These are phyloP conservation scores for Neophaeococcomyces aloes DNA, from an alignment of 2,329 filamentous ascomycete species.

Conservation along the genomic window DNA sequence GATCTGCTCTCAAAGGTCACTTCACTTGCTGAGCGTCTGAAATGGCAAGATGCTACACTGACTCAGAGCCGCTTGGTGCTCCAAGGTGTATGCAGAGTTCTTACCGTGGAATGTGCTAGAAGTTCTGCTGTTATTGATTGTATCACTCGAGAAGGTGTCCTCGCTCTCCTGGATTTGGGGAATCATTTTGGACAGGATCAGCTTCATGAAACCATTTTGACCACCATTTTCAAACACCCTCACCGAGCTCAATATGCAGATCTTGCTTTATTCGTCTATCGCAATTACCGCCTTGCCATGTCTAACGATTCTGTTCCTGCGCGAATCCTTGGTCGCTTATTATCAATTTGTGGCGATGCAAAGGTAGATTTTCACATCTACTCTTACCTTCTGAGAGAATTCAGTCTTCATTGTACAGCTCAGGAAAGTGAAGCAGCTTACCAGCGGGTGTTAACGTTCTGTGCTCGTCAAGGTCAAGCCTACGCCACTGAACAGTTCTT, in stretches of 20 bases:
- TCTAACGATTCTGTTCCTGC: background rate
- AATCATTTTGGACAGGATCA: slow-evolving; percentile 4
- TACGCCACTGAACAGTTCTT: slow-evolving; percentile 36
- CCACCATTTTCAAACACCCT: slow-evolving; percentile 26
- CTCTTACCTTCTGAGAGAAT: slow-evolving; percentile 34
- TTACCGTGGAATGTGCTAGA: slow-evolving; percentile 1
- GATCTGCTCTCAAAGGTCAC: slow-evolving; percentile 20
- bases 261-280: slow-evolving; percentile 30
- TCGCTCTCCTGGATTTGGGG: slow-evolving; percentile 13
- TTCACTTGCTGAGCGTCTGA: slow-evolving; percentile 20
- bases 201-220: slow-evolving; percentile 18
- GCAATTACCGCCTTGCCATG: slow-evolving; percentile 27
- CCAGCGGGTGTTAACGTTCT: slow-evolving; percentile 29
- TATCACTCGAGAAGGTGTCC: slow-evolving; percentile 14
- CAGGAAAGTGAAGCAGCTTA: slow-evolving; percentile 26
- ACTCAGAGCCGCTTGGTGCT: slow-evolving; percentile 13
- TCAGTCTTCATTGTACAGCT: slow-evolving; percentile 25
- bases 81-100: background rate
- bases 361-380: slow-evolving; percentile 18
- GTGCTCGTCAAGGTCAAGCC: slow-evolving; percentile 39
- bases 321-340: slow-evolving; percentile 6
- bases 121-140: slow-evolving; percentile 14
- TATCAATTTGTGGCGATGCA: slow-evolving; percentile 6
- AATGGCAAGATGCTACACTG: slow-evolving; percentile 3
- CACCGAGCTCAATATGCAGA: slow-evolving; percentile 12